Conservation (phyloP, 1,139 yeast genomes). For the Taphrina flavorubra region DNA sequence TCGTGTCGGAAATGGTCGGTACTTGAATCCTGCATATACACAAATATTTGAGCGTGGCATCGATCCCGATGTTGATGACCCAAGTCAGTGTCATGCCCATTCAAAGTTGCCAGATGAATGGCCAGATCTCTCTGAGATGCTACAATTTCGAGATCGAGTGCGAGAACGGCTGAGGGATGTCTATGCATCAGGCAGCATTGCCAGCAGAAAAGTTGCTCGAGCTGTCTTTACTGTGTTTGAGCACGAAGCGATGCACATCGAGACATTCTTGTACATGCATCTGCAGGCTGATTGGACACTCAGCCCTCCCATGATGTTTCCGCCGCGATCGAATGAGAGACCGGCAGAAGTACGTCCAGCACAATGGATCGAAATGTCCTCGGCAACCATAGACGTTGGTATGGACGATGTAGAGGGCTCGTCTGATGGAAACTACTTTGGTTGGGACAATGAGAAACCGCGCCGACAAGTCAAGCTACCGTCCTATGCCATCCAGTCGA, state of each 20-base stretch:
- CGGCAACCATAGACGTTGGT: slow-evolving; percentile 40
- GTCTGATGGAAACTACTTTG: slow-evolving; percentile 40
- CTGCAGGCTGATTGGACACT: slow-evolving; percentile 44
- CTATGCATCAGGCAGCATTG: slow-evolving; percentile 17
- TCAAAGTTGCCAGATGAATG: slow-evolving; percentile 45
- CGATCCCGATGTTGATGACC: slow-evolving; percentile 47
- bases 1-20: slow-evolving; percentile 32
- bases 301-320: slow-evolving; percentile 43
- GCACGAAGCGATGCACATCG: slow-evolving; percentile 48
- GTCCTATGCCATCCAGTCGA: slow-evolving; percentile 42
- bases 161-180: slow-evolving; percentile 41
- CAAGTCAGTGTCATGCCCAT: slow-evolving; percentile 46
- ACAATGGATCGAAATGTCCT: slow-evolving; percentile 31
- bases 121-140: slow-evolving; percentile 44
- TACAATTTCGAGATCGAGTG: slow-evolving; percentile 41
- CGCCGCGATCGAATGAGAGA: neutral
- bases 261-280: slow-evolving; percentile 47
- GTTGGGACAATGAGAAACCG: slow-evolving; percentile 48
- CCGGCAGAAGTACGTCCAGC: slow-evolving; percentile 12
- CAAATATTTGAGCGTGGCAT: slow-evolving; percentile 47
- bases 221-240: slow-evolving; percentile 46
- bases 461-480: slow-evolving; percentile 11
- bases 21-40: slow-evolving; percentile 34
- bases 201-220: slow-evolving; percentile 22
- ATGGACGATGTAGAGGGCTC: slow-evolving; percentile 42